Percentiles rank a stretch among this genome's conserved stretches.
phyloP scores from a whole-genome alignment of 805 yeast genomes.

The Starmerella apicola region DNA sequence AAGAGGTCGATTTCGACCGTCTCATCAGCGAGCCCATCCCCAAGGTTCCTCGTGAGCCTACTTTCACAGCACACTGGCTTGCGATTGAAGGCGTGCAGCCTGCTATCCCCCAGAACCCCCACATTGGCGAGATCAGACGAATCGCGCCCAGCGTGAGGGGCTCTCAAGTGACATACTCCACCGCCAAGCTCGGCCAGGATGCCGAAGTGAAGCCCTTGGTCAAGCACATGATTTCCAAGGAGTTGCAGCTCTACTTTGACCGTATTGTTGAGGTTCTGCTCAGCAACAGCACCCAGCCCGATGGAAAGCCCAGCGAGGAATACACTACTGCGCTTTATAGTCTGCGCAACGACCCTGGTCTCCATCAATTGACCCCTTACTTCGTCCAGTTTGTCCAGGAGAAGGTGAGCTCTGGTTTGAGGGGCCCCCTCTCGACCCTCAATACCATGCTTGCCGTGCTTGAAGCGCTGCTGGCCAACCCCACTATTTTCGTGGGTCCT shows the following conservation, averaged over 20 bases:
- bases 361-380: conserved; percentile 93
- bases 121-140: conserved; percentile 55
- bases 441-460: conserved; percentile 82
- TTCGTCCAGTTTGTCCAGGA: conserved; percentile 94
- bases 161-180: conserved; percentile 56
- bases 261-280: conserved; percentile 71
- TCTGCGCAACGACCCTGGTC: conserved; percentile 81
- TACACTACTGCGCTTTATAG: conserved; percentile 75
- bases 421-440: conserved; percentile 42
- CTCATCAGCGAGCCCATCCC: conserved; percentile 90
- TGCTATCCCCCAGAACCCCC: conserved; percentile 91
- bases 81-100: conserved; percentile 99
- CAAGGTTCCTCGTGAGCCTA: conserved; percentile 80
- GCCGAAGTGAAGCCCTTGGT: conserved; percentile 76
- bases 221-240: conserved; percentile 88
- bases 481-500: conserved; percentile 81
- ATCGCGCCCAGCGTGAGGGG: conserved; percentile 74
- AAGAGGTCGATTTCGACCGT: conserved; percentile 86
- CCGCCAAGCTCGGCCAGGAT: conserved; percentile 36
- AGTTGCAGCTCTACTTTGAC: conserved; percentile 85
- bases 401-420: conserved; percentile 77
- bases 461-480: conserved; percentile 70
- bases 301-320: conserved; percentile 34
- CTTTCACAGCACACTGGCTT: conserved; percentile 87
- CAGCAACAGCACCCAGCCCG: conserved; percentile 27